A percentile compares a stretch with the other conserved stretches of the same genome.
Evolutionary conservation across 345 rosid genomes (phyloP).

Genomic region (Syzygium grande): DNA sequence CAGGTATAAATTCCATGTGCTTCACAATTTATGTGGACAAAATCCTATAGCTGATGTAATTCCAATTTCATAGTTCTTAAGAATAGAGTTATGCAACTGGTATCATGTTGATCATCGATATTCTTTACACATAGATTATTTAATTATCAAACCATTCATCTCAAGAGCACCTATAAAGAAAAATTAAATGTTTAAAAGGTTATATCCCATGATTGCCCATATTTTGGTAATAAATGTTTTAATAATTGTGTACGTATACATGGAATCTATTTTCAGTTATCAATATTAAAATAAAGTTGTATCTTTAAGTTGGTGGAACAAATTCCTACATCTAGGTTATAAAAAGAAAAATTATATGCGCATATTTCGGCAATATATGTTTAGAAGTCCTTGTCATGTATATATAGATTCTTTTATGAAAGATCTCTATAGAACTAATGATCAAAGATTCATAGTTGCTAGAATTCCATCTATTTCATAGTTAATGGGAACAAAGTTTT

Average conservation of each 20-base stretch:
- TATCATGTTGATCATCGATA: neutral
- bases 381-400: neutral
- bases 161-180: neutral
- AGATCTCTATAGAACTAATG: neutral
- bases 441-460: neutral
- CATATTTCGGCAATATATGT: neutral
- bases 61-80: neutral
- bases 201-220: neutral
- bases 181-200: neutral
- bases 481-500: neutral
- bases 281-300: too few relatives aligned
- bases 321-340: too few relatives aligned
- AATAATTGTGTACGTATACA: neutral
- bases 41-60: too few relatives aligned
- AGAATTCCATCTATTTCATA: neutral
- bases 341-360: too few relatives aligned
- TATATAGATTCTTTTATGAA: neutral
- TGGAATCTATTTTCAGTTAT: neutral
- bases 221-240: neutral
- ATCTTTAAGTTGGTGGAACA: too few relatives aligned
- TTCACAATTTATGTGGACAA: neutral
- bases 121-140: too few relatives aligned
- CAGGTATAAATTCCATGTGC: neutral
- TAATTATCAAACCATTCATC: too few relatives aligned
- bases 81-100: rapidly evolving